A percentile compares a stretch with the other conserved stretches of the same genome.
Evolutionary conservation across 768 basidiomycete genomes (phyloP).

Genomic region (Phaeotremella fagi): DNA sequence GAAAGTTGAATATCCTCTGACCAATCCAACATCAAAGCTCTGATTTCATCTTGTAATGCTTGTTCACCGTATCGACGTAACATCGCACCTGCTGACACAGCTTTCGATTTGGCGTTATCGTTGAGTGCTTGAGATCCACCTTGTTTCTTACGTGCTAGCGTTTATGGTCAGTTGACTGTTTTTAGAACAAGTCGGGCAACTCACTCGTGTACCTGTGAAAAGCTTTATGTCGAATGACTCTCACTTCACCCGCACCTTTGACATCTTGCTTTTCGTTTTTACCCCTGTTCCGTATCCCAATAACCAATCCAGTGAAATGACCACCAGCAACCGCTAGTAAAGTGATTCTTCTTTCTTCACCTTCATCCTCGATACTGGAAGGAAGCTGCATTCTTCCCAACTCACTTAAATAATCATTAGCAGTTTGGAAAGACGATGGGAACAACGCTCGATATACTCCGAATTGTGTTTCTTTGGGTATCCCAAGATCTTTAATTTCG

Average conservation of each 20-base stretch:
- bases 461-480: conserved; percentile 66
- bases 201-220: conserved; percentile 97
- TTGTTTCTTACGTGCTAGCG: conserved; percentile 86
- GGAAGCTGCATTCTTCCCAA: conserved; percentile 40
- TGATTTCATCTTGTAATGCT: conserved; percentile 90
- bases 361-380: conserved; percentile 4
- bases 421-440: conserved; percentile 50
- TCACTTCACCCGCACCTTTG: conserved; percentile 53
- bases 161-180: no score
- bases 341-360: conserved; percentile 65
- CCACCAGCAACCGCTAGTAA: conserved; percentile 97
- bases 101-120: conserved; percentile 86
- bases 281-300: conserved; percentile 49
- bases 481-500: conserved; percentile 16
- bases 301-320: conserved; percentile 92
- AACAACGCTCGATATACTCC: conserved; percentile 79
- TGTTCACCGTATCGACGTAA: conserved; percentile 93
- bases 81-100: conserved; percentile 88
- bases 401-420: conserved; percentile 38
- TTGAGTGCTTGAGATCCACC: conserved; percentile 90
- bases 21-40: conserved; percentile 77
- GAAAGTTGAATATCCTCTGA: conserved; percentile 76
- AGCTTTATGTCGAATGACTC: conserved; percentile 79
- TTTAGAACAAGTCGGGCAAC: no score
- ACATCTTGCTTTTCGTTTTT: conserved; percentile 69